Base-by-base conservation (phyloP, 257 asterid genomes). In the Euphrasia confusa region DNA sequence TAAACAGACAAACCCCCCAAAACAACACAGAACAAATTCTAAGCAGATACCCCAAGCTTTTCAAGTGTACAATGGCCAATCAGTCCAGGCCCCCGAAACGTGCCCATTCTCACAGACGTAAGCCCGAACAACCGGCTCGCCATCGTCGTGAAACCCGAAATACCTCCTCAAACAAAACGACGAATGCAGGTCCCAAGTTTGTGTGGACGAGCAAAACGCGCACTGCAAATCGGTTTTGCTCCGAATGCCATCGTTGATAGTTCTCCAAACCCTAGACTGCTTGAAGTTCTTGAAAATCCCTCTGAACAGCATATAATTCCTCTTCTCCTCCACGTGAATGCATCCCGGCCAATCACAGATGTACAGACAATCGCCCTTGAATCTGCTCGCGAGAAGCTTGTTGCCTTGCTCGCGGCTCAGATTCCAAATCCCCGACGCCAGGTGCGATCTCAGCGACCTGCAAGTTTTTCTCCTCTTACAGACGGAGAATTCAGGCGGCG, bases 1-100 rank as follows among this genome's bases (percentile, higher is more conserved):
- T 10, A 27, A 54, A 60, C 21, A 40, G 7, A 28, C 17, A 6
- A 37, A 52, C 11, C 11, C 14, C 6, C 18, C 63, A 57, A 40
- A 17, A 33, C 42, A 21, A 21, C 24, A 0, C 24, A 21, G 24
- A 21, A 21, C 24, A 21, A 21, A 21, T 21, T 21, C 24, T 21
- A 26, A 71, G 64, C 32, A 66, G 37, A 42, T 54, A 21, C 24
- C 24, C 42, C 21, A 18, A 37, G 54, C 58, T 33, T 80, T 14
- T 58, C 80, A 90, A 42, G 83, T 84, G 68, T 90, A 88, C 63
- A 85, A 64, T 49, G 95, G 94, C 95, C 94, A 88, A 68, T 90
- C 96, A 15, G 98, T 90, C 98, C 98, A 88, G 0, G 98, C 98
- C 4, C 98, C 98, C 0, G 96, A 84, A 69, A 90, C 95, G 72